phyloP scores from a whole-genome alignment of 129 eudicot species.

The Artemisia annua region DNA sequence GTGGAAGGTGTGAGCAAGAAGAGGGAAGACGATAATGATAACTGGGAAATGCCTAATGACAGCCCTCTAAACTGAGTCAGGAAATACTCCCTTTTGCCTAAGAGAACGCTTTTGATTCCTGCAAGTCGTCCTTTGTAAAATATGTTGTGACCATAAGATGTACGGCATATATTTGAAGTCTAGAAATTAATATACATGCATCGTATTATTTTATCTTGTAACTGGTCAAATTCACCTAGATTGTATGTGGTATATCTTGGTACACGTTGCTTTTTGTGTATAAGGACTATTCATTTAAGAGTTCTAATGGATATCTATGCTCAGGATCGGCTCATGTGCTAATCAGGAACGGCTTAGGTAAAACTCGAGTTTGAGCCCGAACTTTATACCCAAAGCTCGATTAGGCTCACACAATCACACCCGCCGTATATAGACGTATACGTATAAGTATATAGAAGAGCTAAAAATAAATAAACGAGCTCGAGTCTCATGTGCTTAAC shows the following conservation, averaged over 20 bases:
- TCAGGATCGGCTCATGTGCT: too few species aligned
- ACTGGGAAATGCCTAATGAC: constrained; percentile 69
- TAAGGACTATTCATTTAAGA: too few species aligned
- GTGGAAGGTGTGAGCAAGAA: constrained; percentile 45
- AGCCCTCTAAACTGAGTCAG: constrained; percentile 41
- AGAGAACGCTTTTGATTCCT: constrained; percentile 3
- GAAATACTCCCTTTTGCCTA: constrained; percentile 41
- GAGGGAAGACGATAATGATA: constrained; percentile 67
- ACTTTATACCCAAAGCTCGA: too few species aligned
- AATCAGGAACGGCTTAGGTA: too few species aligned
- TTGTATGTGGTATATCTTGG: constrained; percentile 21
- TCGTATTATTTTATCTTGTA: constrained; percentile 20
- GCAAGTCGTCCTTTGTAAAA: constrained; percentile 10
- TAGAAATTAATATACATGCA: constrained; percentile 20
- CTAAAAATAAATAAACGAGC: too few species aligned
- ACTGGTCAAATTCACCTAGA: constrained; percentile 10
- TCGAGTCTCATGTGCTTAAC: too few species aligned
- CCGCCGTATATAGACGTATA: too few species aligned
- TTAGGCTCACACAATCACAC: too few species aligned
- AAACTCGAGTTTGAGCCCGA: too few species aligned
- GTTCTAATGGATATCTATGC: too few species aligned
- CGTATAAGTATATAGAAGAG: too few species aligned
- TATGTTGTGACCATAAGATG: constrained; percentile 18
- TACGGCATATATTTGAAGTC: constrained; percentile 23
- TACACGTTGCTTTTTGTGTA: not conserved